Percentiles rank a stretch among this genome's conserved stretches.
These are phyloP conservation scores for Chalciporus piperatus DNA, from an alignment of 768 basidiomycete species.

Conservation along the genomic window DNA sequence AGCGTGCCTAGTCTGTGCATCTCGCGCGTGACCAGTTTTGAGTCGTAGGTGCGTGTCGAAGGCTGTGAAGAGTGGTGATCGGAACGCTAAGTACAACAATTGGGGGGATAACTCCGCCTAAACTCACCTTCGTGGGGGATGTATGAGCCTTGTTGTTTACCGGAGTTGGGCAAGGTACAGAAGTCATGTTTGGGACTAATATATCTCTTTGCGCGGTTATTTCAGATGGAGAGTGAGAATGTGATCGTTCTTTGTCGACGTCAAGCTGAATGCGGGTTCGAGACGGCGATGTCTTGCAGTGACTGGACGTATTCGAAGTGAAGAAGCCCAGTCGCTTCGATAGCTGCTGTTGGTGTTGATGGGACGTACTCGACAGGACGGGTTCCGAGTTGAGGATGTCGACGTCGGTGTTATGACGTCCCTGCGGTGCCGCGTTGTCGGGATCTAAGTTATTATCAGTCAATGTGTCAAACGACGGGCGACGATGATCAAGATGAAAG, in stretches of 20 bases:
- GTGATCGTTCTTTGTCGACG: conserved; percentile 35
- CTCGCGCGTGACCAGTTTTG: conserved; percentile 77
- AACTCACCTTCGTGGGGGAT: conserved; percentile 35
- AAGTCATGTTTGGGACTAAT: conserved; percentile 23
- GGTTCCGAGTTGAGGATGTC: conserved; percentile 12
- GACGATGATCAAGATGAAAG: conserved; percentile 9
- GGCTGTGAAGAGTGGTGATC: conserved; percentile 35
- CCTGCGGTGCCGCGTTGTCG: conserved; percentile 2
- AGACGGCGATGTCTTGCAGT: conserved; percentile 28
- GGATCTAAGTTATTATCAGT: conserved; percentile 17
- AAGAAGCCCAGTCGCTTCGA: conserved; percentile 32
- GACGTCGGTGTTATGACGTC: conserved; percentile 11
- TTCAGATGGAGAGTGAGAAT: conserved; percentile 39
- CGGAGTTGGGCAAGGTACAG: conserved; percentile 24
- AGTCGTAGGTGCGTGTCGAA: conserved; percentile 72
- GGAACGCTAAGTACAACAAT: conserved; percentile 1
- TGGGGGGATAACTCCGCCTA: conserved; percentile 17
- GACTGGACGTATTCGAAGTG: conserved; percentile 39
- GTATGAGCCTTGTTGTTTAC: conserved; percentile 29
- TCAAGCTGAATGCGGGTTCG: conserved; percentile 27
- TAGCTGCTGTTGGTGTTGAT: conserved; percentile 33
- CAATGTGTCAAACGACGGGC: conserved; percentile 1
- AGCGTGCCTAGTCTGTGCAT: conserved; percentile 80
- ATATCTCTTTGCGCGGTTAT: conserved; percentile 21
- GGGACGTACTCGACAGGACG: conserved; percentile 8